phyloP scores from a whole-genome alignment of 2,329 filamentous ascomycete species.

The Phoma sp. region DNA sequence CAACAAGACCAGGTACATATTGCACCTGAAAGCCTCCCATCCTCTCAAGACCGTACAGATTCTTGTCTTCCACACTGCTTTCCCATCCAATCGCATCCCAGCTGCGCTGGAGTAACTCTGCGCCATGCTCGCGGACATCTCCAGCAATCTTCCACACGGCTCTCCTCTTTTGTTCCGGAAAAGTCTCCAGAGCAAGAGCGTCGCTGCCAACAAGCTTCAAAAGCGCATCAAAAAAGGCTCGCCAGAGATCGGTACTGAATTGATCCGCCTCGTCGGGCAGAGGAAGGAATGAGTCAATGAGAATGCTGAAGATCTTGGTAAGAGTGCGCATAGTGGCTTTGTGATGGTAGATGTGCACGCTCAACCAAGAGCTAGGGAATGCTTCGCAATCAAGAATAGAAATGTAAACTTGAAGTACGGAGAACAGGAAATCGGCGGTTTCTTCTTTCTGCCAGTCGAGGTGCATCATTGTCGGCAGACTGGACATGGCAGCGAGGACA shows the following conservation, averaged over 20 bases:
- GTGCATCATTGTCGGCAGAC: conserved; percentile 74
- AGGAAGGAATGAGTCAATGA: conserved; percentile 85
- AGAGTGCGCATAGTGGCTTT: conserved; percentile 86
- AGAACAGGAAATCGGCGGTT: conserved; percentile 75
- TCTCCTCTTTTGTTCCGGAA: conserved; percentile 93
- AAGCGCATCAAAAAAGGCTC: conserved; percentile 86
- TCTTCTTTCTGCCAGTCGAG: conserved; percentile 78
- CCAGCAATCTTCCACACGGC: conserved; percentile 99
- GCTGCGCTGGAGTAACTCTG: conserved; percentile 79
- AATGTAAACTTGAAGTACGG: conserved; percentile 82
- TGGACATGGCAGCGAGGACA: conserved; percentile 81
- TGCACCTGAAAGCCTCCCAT: conserved; percentile 98
- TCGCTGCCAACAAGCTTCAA: conserved; percentile 89
- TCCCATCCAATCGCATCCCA: conserved; percentile 99
- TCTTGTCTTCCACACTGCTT: conserved; percentile 77
- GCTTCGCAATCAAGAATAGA: conserved; percentile 89
- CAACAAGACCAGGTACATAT: conserved; percentile 91
- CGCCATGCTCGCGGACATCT: conserved; percentile 90
- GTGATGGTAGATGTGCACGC: conserved; percentile 90
- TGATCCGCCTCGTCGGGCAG: conserved; percentile 88
- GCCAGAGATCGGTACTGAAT: conserved; percentile 95
- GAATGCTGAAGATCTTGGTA: conserved; percentile 78
- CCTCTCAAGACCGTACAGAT: conserved; percentile 77
- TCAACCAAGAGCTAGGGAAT: conserved; percentile 89
- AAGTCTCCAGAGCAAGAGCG: conserved; percentile 88